Conservation (phyloP, 202 grass and related monocot species). For the Bolboschoenoplectus hybrid region DNA sequence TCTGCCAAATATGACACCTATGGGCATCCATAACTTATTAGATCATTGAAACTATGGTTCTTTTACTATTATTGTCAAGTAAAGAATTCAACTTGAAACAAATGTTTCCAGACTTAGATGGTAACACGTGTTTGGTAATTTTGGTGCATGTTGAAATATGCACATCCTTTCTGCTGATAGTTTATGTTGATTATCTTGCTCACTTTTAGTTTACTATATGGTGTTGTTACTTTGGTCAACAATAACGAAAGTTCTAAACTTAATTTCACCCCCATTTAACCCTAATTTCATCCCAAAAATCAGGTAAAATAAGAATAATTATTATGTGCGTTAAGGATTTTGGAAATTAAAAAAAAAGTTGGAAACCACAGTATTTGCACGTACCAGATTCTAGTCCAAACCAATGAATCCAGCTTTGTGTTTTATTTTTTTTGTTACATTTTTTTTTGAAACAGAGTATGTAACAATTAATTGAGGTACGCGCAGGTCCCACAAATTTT, state of each 20-base stretch:
- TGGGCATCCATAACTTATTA: not conserved
- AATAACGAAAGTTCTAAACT: not conserved
- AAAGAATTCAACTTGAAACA: constrained; percentile 4
- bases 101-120: constrained; percentile 1
- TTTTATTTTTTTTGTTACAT: not conserved
- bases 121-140: constrained; percentile 12
- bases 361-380: too few species aligned
- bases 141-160: not conserved
- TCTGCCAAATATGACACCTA: not conserved
- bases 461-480: not conserved
- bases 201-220: not conserved
- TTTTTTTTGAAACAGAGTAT: not conserved
- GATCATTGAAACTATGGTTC: not conserved
- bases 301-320: not conserved
- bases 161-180: not conserved
- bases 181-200: not conserved
- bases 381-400: not conserved
- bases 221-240: not conserved
- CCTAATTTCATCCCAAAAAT: not conserved
- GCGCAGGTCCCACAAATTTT: not conserved
- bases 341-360: not conserved
- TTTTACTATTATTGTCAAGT: constrained; percentile 9
- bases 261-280: not conserved
- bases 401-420: not conserved
- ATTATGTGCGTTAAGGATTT: not conserved